Evolutionary conservation across 1,284 basidiomycete species (phyloP).

Genomic region (Trichosporon coremiiforme): DNA sequence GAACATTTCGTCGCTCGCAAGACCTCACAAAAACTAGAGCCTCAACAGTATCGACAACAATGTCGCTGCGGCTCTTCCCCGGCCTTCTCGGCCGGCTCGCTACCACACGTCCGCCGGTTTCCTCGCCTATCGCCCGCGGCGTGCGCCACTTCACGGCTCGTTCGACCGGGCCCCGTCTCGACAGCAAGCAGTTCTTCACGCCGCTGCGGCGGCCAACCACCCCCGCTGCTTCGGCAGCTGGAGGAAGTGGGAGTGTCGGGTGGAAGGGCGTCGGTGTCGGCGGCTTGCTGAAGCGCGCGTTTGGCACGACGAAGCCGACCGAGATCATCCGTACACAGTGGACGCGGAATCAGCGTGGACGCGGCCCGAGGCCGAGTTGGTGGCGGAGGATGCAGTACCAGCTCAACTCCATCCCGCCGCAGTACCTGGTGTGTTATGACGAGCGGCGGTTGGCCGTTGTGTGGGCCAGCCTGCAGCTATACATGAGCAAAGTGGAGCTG

Average conservation of each 20-base stretch:
- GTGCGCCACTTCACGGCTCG: background rate
- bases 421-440: background rate
- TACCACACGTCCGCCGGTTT: background rate
- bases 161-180: background rate
- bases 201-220: background rate
- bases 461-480: background rate
- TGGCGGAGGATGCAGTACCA: background rate
- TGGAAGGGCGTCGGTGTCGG: background rate
- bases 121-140: background rate
- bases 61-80: constrained; percentile 29
- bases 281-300: constrained; percentile 22
- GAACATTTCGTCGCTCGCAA: background rate
- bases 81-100: constrained; percentile 6
- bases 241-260: background rate
- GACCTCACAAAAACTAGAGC: background rate
- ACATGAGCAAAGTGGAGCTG: background rate
- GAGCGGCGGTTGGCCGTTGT: too few species aligned
- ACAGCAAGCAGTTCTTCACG: constrained; percentile 21
- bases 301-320: background rate
- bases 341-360: background rate
- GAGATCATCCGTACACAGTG: background rate
- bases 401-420: background rate
- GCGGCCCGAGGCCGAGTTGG: background rate
- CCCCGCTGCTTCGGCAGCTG: background rate
- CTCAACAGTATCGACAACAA: constrained; percentile 1